A percentile compares a stretch with the other conserved stretches of the same genome.
Conservation (phyloP, 768 basidiomycete species). For the Pleurotus cornucopiae region DNA sequence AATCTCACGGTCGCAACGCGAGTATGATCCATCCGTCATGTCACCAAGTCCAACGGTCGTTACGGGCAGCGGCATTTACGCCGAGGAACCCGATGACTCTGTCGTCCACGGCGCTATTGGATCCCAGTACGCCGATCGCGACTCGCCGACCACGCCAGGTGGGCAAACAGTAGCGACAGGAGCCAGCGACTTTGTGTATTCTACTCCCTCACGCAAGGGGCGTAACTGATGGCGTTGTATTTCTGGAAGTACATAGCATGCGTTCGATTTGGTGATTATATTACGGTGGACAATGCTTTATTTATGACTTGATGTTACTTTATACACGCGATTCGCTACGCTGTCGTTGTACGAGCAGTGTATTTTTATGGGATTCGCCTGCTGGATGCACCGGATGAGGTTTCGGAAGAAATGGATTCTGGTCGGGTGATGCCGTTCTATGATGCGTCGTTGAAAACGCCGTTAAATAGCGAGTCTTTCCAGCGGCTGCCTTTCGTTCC, state of each 20-base stretch:
- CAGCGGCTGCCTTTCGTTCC: constrained; percentile 49
- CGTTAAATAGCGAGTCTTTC: constrained; percentile 45
- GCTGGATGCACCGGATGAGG: neutral
- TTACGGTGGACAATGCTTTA: constrained; percentile 1
- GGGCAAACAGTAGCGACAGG: constrained; percentile 5
- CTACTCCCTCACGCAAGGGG: neutral
- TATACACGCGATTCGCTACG: neutral
- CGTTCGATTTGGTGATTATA: neutral
- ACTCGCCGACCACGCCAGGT: neutral
- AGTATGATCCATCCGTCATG: constrained; percentile 3
- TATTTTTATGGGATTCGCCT: neutral
- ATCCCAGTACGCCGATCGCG: neutral
- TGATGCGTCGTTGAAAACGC: constrained; percentile 33
- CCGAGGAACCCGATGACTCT: neutral
- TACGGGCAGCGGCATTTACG: constrained; percentile 2
- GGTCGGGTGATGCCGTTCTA: too few relatives aligned
- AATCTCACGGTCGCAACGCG: neutral
- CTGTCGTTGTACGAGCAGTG: constrained; percentile 3
- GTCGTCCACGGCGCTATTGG: neutral
- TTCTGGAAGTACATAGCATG: neutral
- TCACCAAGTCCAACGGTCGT: constrained; percentile 5
- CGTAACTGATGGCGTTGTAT: neutral
- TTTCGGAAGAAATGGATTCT: too few relatives aligned
- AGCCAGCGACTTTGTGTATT: neutral
- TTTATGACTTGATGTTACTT: constrained; percentile 2